phyloP scores from a whole-genome alignment of 192 early-diverging fungal species.

The Backusella sp. region DNA sequence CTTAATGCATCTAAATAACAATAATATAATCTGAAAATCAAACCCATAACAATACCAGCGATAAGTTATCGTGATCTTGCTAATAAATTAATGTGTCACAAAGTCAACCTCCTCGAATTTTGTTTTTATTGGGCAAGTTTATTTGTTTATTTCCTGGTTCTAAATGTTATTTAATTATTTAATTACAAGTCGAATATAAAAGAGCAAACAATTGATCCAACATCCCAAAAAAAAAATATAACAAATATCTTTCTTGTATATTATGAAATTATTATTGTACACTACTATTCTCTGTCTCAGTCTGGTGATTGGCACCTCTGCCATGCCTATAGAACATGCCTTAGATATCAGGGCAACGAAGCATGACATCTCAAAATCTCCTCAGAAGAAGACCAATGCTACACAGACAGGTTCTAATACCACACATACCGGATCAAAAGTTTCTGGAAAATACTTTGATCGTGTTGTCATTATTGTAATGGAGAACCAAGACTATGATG shows the following conservation, averaged over 20 bases:
- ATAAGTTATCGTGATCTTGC: neutral
- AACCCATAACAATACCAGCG: neutral
- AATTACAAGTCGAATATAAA: neutral
- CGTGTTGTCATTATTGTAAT: slow-evolving; percentile 29
- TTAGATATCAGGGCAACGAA: neutral
- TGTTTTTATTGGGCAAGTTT: neutral
- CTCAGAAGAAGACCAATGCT: neutral
- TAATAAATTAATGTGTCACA: slow-evolving; percentile 5
- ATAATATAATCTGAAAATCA: neutral
- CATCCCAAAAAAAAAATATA: neutral
- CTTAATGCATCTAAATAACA: neutral
- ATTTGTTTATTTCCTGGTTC: slow-evolving; percentile 3
- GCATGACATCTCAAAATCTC: neutral
- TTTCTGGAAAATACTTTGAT: slow-evolving; percentile 33
- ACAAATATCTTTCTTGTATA: neutral
- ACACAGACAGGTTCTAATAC: neutral
- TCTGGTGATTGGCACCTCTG: neutral
- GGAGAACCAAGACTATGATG: slow-evolving; percentile 30
- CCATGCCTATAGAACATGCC: neutral
- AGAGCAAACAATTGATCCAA: neutral
- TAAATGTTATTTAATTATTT: neutral
- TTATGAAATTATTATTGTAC: neutral
- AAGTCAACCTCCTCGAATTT: neutral
- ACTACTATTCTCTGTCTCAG: neutral
- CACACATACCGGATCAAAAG: neutral